Conservation (phyloP, 208 protist genomes). For the Trypanosoma avium region DNA sequence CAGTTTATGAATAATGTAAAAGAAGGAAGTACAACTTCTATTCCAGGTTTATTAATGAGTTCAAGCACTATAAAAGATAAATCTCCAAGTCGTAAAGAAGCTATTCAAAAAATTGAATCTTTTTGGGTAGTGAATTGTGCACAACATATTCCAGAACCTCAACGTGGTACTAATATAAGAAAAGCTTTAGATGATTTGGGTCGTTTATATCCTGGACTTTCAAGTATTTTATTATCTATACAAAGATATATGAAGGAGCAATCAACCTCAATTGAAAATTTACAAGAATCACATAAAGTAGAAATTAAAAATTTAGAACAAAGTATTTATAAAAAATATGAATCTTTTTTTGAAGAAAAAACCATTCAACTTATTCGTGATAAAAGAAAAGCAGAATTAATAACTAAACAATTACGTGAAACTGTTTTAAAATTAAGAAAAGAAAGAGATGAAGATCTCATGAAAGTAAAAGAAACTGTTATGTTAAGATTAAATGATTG, state of each 20-base stretch:
- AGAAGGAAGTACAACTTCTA: background rate
- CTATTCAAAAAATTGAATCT: slow-evolving; percentile 35
- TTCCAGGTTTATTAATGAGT: background rate
- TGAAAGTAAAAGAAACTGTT: slow-evolving; percentile 52
- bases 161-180: slow-evolving; percentile 31
- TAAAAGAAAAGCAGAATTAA: slow-evolving; percentile 34
- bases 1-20: background rate
- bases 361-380: slow-evolving; percentile 51
- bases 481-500: slow-evolving; percentile 59
- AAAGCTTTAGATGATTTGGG: slow-evolving; percentile 41
- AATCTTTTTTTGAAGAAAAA: slow-evolving; percentile 70
- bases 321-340: slow-evolving; percentile 45
- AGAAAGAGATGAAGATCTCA: slow-evolving; percentile 64
- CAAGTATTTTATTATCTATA: slow-evolving; percentile 26
- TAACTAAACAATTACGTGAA: slow-evolving; percentile 33
- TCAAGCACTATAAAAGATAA: background rate
- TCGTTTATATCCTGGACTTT: slow-evolving; percentile 38
- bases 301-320: slow-evolving; percentile 44
- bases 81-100: background rate
- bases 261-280: slow-evolving; percentile 7
- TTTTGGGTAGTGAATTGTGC: slow-evolving; percentile 34
- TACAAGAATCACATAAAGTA: slow-evolving; percentile 25
- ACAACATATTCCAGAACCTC: slow-evolving; percentile 30
- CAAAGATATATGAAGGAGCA: slow-evolving; percentile 47
- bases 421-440: slow-evolving; percentile 47